Evolutionary conservation across 352 stramenopile genomes (phyloP), one percentile per base, ranked within the genome.

Genomic region (Phytophthora parvispora): DNA sequence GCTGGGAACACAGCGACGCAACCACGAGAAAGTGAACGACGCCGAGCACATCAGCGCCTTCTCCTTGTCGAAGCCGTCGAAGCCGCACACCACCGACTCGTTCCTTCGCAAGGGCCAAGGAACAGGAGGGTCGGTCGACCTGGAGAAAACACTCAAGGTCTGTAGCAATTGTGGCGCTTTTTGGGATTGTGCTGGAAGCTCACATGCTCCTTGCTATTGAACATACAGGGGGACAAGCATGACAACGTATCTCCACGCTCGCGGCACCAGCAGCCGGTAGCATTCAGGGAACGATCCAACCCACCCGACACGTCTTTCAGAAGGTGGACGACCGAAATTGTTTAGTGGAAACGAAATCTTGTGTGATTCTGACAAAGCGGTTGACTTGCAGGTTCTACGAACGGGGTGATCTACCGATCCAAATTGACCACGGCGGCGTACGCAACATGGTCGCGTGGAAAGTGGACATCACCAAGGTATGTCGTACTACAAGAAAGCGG

Each of bases 361-460:
- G 31, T 36, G 36, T 45, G 16, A 16, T n/a, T 45, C 36, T 45
- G 36, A 45, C 36, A 45, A 22, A 3, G n/a, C 6, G 8, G 42
- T 29, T 65, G 29, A 54, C 25, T 36, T 64, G 9, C 15, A 89
- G 89, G 64, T 98, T 98, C 67, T 98, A 98, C 51, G 93, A 98
- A 55, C 87, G 93, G 20, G 97, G 96, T 8, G 97, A 99, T 67
- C 78, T 99, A 66, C 97, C 97, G 7, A 97, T 99, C 24, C 94
- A 99, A 79, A 97, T 99, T 52, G 93, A 99, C 45, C 97, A 99
- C 66, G 93, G 94, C 6, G 97, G 97, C n/a, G 91, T 98, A 32
- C 91, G 97, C 54, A 99, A 99, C 68, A 94, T 98, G 69, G 96
- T 99, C 24, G 97, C 94, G 15, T 99, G 97, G 97, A 99, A 99